A percentile compares a stretch with the other conserved stretches of the same genome.
phyloP scores from a whole-genome alignment of 1,139 yeast species.

The Geotrichum cucujoidarum region DNA sequence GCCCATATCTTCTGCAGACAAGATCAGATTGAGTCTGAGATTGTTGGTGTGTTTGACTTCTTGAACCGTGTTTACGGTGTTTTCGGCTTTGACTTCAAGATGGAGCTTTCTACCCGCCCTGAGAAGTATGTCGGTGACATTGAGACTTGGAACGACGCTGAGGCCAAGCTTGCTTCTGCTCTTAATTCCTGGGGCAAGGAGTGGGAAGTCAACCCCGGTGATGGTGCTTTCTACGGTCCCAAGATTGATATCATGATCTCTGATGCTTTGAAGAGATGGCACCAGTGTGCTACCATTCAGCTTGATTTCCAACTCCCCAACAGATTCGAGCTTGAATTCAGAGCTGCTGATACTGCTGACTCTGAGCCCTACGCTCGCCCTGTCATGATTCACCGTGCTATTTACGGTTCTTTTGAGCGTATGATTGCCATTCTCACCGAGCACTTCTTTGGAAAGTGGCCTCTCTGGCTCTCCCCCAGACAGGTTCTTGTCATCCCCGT shows the following conservation, averaged over 20 bases:
- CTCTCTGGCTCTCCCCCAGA: constrained; percentile 98
- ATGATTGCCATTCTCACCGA: constrained; percentile 97
- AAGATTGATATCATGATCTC: constrained; percentile 91
- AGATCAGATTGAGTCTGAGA: constrained; percentile 82
- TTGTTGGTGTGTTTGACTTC: constrained; percentile 72
- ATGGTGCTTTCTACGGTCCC: constrained; percentile 98
- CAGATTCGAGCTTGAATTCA: constrained; percentile 83
- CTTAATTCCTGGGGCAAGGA: constrained; percentile 71
- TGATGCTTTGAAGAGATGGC: constrained; percentile 90
- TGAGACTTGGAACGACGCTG: constrained; percentile 88
- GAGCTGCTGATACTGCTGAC: constrained; percentile 56
- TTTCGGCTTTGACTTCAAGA: constrained; percentile 82
- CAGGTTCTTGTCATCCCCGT: constrained; percentile 93
- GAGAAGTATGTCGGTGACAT: constrained; percentile 83
- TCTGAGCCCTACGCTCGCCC: constrained; percentile 49
- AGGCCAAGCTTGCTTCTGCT: constrained; percentile 66
- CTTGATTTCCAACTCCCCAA: constrained; percentile 94
- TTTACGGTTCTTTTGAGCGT: constrained; percentile 95
- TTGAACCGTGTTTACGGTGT: constrained; percentile 72
- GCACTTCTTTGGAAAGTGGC: constrained; percentile 98
- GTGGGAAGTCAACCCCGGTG: constrained; percentile 93
- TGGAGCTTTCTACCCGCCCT: constrained; percentile 92
- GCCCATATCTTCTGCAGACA: constrained; percentile 94
- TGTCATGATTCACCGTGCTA: constrained; percentile 98
- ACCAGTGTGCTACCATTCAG: constrained; percentile 97